phyloP scores from a whole-genome alignment of 441 rosid species.

The Gossypium trilobum region DNA sequence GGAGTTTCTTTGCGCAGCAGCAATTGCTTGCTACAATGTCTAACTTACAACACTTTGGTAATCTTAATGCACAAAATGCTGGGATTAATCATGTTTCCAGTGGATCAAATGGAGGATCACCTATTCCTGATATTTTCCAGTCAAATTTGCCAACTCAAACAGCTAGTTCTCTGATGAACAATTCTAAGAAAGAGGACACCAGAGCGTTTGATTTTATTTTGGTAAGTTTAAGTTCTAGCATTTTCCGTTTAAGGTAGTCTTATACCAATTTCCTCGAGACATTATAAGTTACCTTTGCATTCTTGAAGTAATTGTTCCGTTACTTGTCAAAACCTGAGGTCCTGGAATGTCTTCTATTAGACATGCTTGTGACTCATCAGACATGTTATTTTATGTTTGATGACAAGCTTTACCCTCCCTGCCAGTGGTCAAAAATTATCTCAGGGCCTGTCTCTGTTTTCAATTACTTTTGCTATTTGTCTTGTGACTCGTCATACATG shows the following conservation, averaged over 20 bases:
- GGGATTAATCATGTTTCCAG: constrained; percentile 26
- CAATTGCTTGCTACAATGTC: constrained; percentile 70
- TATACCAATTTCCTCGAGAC: background rate
- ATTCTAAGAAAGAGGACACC: constrained; percentile 71
- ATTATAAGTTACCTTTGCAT: background rate
- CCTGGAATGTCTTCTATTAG: background rate
- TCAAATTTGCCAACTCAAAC: constrained; percentile 48
- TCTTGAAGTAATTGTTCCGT: background rate
- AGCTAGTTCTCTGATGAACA: constrained; percentile 50
- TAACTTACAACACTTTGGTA: constrained; percentile 59
- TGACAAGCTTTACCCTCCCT: background rate
- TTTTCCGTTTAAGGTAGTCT: background rate
- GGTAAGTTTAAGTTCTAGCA: constrained; percentile 44
- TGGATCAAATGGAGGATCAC: constrained; percentile 37
- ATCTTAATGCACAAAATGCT: constrained; percentile 41
- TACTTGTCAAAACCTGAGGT: background rate
- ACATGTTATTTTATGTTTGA: background rate
- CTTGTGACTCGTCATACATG: background rate
- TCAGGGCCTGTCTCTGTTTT: background rate
- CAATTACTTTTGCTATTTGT: background rate
- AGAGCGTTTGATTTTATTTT: constrained; percentile 33
- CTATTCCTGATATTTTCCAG: constrained; percentile 82
- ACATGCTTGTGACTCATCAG: background rate
- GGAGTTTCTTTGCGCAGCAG: constrained; percentile 64
- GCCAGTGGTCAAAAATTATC: background rate